Base-by-base conservation (phyloP, 495 filamentous ascomycete species). In the Trichocladium antarcticum region DNA sequence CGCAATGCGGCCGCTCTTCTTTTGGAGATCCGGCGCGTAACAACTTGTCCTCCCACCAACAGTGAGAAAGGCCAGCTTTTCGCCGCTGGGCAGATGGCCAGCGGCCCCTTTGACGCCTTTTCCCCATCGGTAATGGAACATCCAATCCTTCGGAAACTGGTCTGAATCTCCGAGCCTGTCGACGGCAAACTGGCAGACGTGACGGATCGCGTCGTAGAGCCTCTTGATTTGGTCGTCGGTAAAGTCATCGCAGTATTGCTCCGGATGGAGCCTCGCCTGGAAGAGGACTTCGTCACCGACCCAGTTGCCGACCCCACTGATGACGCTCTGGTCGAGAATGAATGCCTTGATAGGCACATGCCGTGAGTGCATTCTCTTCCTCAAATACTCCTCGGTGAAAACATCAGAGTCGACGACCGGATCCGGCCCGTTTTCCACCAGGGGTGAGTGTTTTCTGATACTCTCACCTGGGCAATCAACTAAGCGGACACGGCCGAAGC, bases 301-400 rank as follows among this genome's bases (percentile, higher is more conserved):
- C 92, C 90, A 97, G 56, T 96, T 97, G 2, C 92, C 92, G 41
- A 98, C 86, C 5, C 92, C 92, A 57, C 86, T 89, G 43, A 97
- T 82, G 57, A 83, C 84, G n/a, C 77, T 73, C 62, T 98, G 92
- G 58, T 96, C 86, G 11, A 96, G 73, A 17, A 98, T 65, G 42
- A 95, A 70, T 0, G 87, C 82, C 60, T 96, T 96, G 39, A 97
- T 72, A 0, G 90, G 87, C 1, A 95, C 82, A 46, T 78, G 83
- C 47, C 88, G 88, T 32, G 72, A 79, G 36, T 60, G 68, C 62
- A 95, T 62, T 64, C 86, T 88, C 48, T 76, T 60, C 17, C 58
- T 60, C 22, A 98, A 62, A 76, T 82, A 97, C 2, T 75, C 74
- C 48, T 80, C 74, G 0, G 81, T 87, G 37, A 96, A 75, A 8